Evolutionary conservation across 768 basidiomycete species (phyloP).

Genomic region (Suillus cothurnatus): DNA sequence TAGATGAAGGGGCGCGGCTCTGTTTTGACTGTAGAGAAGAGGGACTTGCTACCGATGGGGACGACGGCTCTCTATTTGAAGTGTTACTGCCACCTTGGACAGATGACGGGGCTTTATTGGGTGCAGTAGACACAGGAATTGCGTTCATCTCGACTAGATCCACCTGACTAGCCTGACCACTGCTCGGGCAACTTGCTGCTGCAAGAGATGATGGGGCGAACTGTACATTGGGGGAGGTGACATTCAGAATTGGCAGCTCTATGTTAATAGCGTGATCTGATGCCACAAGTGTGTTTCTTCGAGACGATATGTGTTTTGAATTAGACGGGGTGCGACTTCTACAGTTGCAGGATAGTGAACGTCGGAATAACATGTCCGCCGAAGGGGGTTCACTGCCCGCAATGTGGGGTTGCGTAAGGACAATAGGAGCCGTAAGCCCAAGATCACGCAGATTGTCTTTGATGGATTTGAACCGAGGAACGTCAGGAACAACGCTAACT

Average conservation of each 20-base stretch:
- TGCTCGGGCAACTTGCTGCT: neutral
- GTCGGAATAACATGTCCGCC: neutral
- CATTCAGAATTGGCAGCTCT: neutral
- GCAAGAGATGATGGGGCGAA: neutral
- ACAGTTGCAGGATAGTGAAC: neutral
- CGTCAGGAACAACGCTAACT: neutral
- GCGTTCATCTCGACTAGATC: neutral
- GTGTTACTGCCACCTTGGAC: neutral
- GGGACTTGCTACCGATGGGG: neutral
- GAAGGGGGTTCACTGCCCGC: neutral
- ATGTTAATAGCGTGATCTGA: neutral
- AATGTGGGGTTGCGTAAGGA: conserved; percentile 3
- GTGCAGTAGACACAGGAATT: neutral
- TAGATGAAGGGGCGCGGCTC: too few species aligned
- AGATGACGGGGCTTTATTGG: too few species aligned
- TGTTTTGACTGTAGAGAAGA: neutral
- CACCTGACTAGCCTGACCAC: neutral
- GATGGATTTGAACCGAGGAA: conserved; percentile 6
- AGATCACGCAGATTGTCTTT: conserved; percentile 10
- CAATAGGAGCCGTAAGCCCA: conserved; percentile 5
- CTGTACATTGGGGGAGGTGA: neutral
- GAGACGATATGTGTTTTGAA: neutral
- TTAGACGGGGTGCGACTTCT: neutral
- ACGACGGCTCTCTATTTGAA: neutral
- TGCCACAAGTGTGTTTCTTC: neutral